A percentile compares a stretch with the other conserved stretches of the same genome.
Evolutionary conservation across 106 monocot genomes (phyloP).

Genomic region (Alisma plantagoaquatica): DNA sequence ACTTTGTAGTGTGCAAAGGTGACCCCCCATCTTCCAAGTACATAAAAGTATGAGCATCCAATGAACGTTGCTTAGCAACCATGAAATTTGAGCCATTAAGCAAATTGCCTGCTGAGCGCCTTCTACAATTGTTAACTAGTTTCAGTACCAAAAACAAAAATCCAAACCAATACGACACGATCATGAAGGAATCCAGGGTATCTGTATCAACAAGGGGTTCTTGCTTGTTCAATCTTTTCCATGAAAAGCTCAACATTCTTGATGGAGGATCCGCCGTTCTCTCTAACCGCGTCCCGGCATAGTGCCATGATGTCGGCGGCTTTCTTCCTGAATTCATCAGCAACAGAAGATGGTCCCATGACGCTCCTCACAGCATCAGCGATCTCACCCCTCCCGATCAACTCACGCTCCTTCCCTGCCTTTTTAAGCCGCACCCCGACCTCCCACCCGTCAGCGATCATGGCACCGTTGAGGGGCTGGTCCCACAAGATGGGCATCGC

Average conservation of each 20-base stretch:
- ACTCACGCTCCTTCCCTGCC: not conserved
- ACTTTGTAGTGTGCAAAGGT: too few species aligned
- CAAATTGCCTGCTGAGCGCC: too few species aligned
- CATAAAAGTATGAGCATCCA: too few species aligned
- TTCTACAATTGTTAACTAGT: too few species aligned
- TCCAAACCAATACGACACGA: too few species aligned
- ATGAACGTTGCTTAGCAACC: too few species aligned
- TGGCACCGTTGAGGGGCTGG: conserved; percentile 23
- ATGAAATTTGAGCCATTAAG: too few species aligned
- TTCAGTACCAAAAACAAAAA: too few species aligned
- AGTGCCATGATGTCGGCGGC: not conserved
- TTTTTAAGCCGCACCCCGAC: conserved; percentile 25
- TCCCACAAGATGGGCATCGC: conserved; percentile 44
- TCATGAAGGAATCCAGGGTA: too few species aligned
- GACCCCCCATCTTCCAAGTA: too few species aligned
- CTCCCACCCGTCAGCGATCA: conserved; percentile 44
- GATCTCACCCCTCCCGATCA: conserved; percentile 17
- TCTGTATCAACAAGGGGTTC: too few species aligned
- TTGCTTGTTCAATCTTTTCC: too few species aligned
- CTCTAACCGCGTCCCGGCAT: conserved; percentile 5
- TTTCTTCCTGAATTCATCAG: conserved; percentile 3
- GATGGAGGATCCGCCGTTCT: not conserved
- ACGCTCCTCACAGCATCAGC: conserved; percentile 3
- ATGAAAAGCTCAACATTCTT: not conserved
- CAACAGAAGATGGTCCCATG: conserved; percentile 8